A percentile compares a stretch with the other conserved stretches of the same genome.
phyloP scores from a whole-genome alignment of 208 protist genomes.

The Strigomonas galati region DNA sequence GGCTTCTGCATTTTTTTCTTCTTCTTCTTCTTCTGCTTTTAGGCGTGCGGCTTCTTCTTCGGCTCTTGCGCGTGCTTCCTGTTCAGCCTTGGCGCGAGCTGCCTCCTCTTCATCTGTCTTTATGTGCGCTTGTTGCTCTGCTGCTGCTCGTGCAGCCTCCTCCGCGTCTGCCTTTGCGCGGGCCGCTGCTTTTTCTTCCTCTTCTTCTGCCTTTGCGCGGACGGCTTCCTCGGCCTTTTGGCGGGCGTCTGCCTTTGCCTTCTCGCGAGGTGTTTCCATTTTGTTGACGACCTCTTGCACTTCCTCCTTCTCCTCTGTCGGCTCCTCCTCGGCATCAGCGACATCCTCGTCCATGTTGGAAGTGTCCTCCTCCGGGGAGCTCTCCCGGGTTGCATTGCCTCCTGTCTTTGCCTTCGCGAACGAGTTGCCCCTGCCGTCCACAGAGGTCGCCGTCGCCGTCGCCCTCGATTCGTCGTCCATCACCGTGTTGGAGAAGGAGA shows the following conservation, averaged over 20 bases:
- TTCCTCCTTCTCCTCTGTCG: not conserved
- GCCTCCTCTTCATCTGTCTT: slow-evolving; percentile 6
- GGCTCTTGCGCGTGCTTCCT: slow-evolving; percentile 5
- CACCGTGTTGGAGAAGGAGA: not conserved
- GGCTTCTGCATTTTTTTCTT: too few species aligned
- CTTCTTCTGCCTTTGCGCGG: slow-evolving; percentile 6
- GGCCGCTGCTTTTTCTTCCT: not conserved
- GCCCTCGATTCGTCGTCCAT: not conserved
- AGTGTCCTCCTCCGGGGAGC: not conserved
- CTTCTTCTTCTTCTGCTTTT: not conserved
- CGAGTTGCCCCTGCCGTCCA: not conserved
- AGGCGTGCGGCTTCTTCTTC: not conserved
- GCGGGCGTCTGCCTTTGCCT: not conserved
- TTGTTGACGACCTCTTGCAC: not conserved
- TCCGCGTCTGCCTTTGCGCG: not conserved
- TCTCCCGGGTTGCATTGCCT: not conserved
- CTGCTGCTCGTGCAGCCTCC: not conserved
- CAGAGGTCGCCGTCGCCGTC: not conserved
- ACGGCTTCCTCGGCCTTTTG: not conserved
- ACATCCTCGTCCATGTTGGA: not conserved
- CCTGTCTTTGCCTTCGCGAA: not conserved
- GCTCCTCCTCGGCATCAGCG: not conserved
- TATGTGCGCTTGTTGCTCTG: too few species aligned
- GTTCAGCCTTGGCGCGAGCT: not conserved
- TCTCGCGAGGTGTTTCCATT: not conserved